Evolutionary conservation across 805 yeast genomes (phyloP), one percentile per base, ranked within the genome.

Genomic region (Myxozyma sirexii): DNA sequence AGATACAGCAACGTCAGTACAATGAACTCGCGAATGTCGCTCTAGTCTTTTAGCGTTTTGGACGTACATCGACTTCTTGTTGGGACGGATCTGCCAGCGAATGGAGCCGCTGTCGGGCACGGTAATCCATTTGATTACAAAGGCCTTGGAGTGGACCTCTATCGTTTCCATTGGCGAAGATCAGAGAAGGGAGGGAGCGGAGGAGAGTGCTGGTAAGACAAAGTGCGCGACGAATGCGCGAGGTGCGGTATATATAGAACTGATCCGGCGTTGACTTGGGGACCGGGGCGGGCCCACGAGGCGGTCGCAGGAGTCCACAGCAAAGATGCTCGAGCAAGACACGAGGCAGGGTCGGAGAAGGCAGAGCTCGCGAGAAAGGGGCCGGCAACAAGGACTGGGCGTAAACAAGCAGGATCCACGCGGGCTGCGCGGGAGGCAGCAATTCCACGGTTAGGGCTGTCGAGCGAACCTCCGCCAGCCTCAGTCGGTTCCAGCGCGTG

Each of bases 71-170:
- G 88, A 82, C 66, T 82, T 81, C 70, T 85, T 86, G 63, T 86
- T 72, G 1, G 98, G 97, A 68, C 85, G 86, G 54, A 91, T 80
- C 70, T 87, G 92, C 88, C 94, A 93, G 62, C 82, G 82, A 45
- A 93, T 81, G 19, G 79, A 72, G 31, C 86, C 81, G 59, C 84
- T 81, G 41, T 83, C 87, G 0, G 88, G 87, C 5, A 88, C 88
- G 63, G 84, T 82, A 56, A 92, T 84, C 98, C 98, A 94, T 68
- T 93, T 90, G 69, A 92, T 88, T 63, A 91, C 83, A 69, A 89
- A 93, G 58, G 94, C 87, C 72, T 90, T 88, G 51, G 96, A 85
- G 68, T 92, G 96, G 24, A 94, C 84, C 74, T 93, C 97, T 50
- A 94, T 81, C 1, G 91, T 85, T 74, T 93, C 98, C 97, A 91